Percentiles rank a stretch among this genome's conserved stretches.
These are phyloP conservation scores for Aspergillus versicolor DNA, from an alignment of 2,329 filamentous ascomycete species.

Conservation along the genomic window DNA sequence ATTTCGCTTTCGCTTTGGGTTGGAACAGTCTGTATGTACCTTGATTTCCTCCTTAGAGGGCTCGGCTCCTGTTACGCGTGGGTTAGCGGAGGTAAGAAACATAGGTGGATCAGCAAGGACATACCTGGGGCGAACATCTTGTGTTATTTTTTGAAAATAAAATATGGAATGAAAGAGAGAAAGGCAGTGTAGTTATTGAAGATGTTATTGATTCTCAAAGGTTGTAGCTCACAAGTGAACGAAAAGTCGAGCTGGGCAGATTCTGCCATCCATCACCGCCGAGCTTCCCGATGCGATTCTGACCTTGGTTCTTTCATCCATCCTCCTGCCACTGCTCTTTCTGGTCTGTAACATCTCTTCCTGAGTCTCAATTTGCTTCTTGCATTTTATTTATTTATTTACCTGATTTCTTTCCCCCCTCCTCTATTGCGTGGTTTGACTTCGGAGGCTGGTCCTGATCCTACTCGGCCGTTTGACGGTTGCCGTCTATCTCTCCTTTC, in stretches of 20 bases:
- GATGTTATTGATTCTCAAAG: background rate
- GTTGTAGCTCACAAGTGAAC: conserved; percentile 14
- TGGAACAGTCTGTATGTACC: conserved; percentile 25
- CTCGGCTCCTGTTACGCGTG: conserved; percentile 37
- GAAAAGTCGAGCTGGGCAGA: conserved; percentile 13
- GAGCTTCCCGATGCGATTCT: conserved; percentile 5
- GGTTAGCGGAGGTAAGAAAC: background rate
- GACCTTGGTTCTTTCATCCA: background rate
- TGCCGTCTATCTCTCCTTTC: conserved; percentile 5
- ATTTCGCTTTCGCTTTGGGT: background rate
- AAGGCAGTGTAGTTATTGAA: background rate
- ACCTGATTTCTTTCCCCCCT: background rate
- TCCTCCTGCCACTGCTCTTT: background rate
- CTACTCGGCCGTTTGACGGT: background rate
- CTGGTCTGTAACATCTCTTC: background rate
- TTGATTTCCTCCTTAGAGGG: conserved; percentile 48
- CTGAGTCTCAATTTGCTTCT: background rate
- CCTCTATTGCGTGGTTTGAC: background rate
- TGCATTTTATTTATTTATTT: background rate
- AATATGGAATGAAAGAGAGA: background rate
- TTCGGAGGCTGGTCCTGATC: conserved; percentile 4
- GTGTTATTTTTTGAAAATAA: conserved; percentile 6
- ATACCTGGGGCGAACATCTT: conserved; percentile 38
- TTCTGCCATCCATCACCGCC: conserved; percentile 20
- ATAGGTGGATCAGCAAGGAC: background rate